A percentile compares a stretch with the other conserved stretches of the same genome.
These are phyloP conservation scores for Xylaria hypoxylon DNA, from an alignment of 2,329 filamentous ascomycete species.

Conservation along the genomic window DNA sequence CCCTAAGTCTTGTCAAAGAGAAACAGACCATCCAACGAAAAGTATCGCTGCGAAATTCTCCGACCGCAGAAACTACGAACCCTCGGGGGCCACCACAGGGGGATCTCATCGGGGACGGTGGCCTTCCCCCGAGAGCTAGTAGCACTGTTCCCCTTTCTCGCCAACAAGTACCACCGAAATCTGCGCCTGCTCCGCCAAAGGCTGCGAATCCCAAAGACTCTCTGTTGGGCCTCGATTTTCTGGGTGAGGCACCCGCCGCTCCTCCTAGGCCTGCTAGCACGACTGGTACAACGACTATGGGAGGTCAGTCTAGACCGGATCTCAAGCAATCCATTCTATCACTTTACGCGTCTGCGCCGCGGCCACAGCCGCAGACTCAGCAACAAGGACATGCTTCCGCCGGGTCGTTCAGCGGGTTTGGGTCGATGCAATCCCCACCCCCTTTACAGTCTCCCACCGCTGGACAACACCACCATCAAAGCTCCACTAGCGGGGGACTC, in stretches of 20 bases:
- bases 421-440: constrained; percentile 71
- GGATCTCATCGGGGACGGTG: constrained; percentile 86
- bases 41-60: constrained; percentile 70
- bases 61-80: constrained; percentile 59
- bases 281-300: constrained; percentile 69
- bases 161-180: constrained; percentile 67
- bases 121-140: constrained; percentile 76
- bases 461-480: constrained; percentile 62
- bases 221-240: constrained; percentile 90
- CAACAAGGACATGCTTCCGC: constrained; percentile 67
- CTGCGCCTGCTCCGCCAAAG: constrained; percentile 74
- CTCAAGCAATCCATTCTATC: constrained; percentile 98
- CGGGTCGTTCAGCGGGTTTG: constrained; percentile 77
- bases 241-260: constrained; percentile 76
- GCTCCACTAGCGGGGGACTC: constrained; percentile 69
- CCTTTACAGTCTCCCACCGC: constrained; percentile 64
- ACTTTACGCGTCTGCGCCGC: constrained; percentile 86
- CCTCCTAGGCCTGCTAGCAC: constrained; percentile 88
- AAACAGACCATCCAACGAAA: constrained; percentile 73
- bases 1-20: constrained; percentile 71
- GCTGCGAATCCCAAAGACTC: constrained; percentile 86
- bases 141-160: constrained; percentile 74
- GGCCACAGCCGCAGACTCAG: constrained; percentile 65
- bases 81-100: constrained; percentile 63
- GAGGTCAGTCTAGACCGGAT: constrained; percentile 83